Percentiles rank a stretch among this genome's conserved stretches.
Conservation (phyloP, 1,139 yeast genomes). For the Saccharomyces hybrid region DNA sequence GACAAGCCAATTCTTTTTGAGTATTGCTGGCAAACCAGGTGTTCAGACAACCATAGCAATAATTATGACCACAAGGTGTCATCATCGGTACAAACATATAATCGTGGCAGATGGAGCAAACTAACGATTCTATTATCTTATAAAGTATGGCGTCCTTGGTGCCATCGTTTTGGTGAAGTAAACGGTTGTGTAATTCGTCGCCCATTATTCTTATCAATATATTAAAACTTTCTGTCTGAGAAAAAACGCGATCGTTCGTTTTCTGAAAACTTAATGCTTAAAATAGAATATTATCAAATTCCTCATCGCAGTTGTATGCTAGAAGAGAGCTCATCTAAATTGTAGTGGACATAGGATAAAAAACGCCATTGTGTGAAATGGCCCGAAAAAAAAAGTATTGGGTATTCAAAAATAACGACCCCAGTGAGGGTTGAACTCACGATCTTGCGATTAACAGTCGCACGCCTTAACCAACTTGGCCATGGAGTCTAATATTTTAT, state of each 20-base stretch:
- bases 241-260: neutral
- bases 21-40: conserved; percentile 25
- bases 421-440: conserved; percentile 28
- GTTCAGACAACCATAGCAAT: conserved; percentile 24
- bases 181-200: conserved; percentile 8
- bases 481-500: conserved; percentile 16
- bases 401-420: conserved; percentile 13
- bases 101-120: conserved; percentile 31
- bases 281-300: neutral
- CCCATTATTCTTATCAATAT: conserved; percentile 1
- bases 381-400: conserved; percentile 3
- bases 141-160: conserved; percentile 15
- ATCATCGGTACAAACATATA: conserved; percentile 30
- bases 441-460: conserved; percentile 30
- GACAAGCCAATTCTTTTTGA: conserved; percentile 27
- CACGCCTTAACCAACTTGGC: conserved; percentile 28
- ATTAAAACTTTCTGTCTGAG: neutral
- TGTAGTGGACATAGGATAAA: neutral
- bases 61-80: conserved; percentile 29
- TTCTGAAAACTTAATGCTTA: neutral
- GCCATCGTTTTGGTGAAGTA: conserved; percentile 9
- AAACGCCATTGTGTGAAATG: neutral
- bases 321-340: neutral
- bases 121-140: conserved; percentile 20
- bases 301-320: neutral